A percentile compares a stretch with the other conserved stretches of the same genome.
Conservation (phyloP, 2,329 filamentous ascomycete species). For the Colletotrichum australisinense region DNA sequence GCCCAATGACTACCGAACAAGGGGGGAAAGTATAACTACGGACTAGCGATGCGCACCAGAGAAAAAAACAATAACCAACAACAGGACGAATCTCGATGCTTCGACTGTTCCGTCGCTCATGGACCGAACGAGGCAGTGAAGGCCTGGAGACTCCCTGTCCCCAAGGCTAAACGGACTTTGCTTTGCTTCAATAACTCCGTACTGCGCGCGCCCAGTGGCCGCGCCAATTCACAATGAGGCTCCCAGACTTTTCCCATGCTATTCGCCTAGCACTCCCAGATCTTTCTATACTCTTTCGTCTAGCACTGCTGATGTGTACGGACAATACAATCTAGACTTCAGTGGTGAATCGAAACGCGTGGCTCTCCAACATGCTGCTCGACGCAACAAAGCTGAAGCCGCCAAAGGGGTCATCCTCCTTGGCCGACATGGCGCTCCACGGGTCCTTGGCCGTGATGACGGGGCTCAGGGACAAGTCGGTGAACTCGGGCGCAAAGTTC, state of each 20-base stretch:
- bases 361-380: constrained; percentile 65
- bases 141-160: too few species aligned
- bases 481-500: constrained; percentile 96
- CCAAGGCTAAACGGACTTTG: background rate
- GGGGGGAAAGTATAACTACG: too few species aligned
- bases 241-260: constrained; percentile 14
- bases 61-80: background rate
- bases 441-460: constrained; percentile 61
- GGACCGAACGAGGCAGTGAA: background rate
- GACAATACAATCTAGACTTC: constrained; percentile 14
- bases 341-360: constrained; percentile 49
- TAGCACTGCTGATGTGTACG: background rate
- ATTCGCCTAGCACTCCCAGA: background rate
- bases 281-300: background rate
- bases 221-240: background rate
- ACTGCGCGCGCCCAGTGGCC: background rate
- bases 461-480: constrained; percentile 83
- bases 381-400: constrained; percentile 74
- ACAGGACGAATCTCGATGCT: background rate
- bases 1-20: background rate
- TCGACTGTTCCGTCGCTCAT: background rate
- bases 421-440: constrained; percentile 49
- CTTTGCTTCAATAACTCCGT: constrained; percentile 17
- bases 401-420: constrained; percentile 64
- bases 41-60: too few species aligned